Conservation (phyloP, 495 filamentous ascomycete genomes). For the Xylaria cubensis region DNA sequence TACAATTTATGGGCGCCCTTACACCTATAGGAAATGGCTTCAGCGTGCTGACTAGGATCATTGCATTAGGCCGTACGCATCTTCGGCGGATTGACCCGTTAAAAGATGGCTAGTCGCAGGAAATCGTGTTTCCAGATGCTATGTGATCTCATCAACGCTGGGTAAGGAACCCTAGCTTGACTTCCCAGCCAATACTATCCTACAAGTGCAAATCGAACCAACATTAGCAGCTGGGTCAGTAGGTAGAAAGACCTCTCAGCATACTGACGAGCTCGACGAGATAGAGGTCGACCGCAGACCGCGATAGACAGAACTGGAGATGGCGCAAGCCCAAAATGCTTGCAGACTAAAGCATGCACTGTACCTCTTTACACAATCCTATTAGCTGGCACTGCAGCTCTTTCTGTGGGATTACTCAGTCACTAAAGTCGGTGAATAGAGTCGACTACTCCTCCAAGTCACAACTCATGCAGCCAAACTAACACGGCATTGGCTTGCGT, state of each 20-base stretch:
- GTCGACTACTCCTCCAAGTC: neutral
- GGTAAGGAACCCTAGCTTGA: neutral
- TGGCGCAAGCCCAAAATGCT: neutral
- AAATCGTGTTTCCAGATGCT: neutral
- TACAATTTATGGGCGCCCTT: conserved; percentile 17
- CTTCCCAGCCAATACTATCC: neutral
- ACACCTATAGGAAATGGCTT: neutral
- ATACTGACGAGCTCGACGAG: too few relatives aligned
- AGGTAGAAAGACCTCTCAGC: neutral
- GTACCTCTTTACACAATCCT: neutral
- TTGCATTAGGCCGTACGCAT: conserved; percentile 14
- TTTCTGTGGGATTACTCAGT: conserved; percentile 8
- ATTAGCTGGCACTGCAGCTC: neutral
- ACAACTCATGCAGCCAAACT: conserved; percentile 3
- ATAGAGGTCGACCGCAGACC: neutral
- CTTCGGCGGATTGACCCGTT: conserved; percentile 12
- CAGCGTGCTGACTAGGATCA: conserved; percentile 19
- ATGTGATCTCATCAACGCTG: neutral
- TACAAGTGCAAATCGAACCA: neutral
- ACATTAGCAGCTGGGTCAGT: neutral
- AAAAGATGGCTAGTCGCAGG: neutral
- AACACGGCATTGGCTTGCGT: neutral
- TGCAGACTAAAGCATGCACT: neutral
- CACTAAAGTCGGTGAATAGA: conserved; percentile 16
- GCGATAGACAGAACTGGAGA: neutral